phyloP scores from a whole-genome alignment of 1,284 basidiomycete species.

The Fistulinella cinereoalba region DNA sequence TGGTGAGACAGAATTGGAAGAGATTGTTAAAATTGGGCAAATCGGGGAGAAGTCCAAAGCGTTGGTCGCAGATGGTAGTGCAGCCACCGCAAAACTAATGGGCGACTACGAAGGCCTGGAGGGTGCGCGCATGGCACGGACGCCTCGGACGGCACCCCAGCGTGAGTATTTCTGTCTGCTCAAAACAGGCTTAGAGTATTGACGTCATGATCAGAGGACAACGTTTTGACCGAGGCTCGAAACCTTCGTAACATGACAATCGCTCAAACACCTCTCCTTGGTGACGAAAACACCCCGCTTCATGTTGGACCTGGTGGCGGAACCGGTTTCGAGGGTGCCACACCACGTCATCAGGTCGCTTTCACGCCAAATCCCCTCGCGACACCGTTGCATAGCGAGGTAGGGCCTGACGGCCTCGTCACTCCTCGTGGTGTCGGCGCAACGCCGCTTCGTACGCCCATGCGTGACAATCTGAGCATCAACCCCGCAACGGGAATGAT shows the following conservation, averaged over 20 bases:
- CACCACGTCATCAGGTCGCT: constrained; percentile 81
- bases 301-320: constrained; percentile 70
- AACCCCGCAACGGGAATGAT: constrained; percentile 67
- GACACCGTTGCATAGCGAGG: constrained; percentile 65
- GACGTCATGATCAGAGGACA: constrained; percentile 65
- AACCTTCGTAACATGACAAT: constrained; percentile 92
- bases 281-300: constrained; percentile 94
- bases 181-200: constrained; percentile 8
- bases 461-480: constrained; percentile 89
- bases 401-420: constrained; percentile 46
- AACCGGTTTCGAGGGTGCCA: constrained; percentile 89
- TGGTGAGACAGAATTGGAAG: constrained; percentile 93
- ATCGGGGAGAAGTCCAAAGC: constrained; percentile 87
- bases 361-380: constrained; percentile 96
- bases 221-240: constrained; percentile 90
- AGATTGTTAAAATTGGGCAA: constrained; percentile 98
- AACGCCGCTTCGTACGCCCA: constrained; percentile 87
- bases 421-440: constrained; percentile 66
- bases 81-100: constrained; percentile 82
- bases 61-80: constrained; percentile 76
- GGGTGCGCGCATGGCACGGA: constrained; percentile 85
- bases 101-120: constrained; percentile 92
- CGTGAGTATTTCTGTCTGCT: constrained; percentile 51
- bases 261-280: constrained; percentile 91
- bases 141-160: constrained; percentile 88